Percentiles rank a stretch among this genome's conserved stretches.
Evolutionary conservation across 2,329 filamentous ascomycete genomes (phyloP).

Genomic region (Setomelanomma holmii): DNA sequence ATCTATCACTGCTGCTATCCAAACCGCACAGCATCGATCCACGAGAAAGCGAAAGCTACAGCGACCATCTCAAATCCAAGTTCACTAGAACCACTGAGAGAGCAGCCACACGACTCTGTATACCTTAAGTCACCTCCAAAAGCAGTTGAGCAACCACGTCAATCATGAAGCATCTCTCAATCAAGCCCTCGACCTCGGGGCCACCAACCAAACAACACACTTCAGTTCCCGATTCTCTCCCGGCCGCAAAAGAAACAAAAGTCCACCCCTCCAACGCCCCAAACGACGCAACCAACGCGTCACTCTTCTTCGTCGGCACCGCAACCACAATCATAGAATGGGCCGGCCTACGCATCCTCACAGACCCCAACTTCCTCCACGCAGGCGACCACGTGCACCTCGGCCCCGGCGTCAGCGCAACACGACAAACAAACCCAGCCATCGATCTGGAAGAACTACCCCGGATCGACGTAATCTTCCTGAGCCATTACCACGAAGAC

Average conservation of each 20-base stretch:
- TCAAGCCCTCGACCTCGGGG: slow-evolving; percentile 48
- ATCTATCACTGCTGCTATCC: slow-evolving; percentile 29
- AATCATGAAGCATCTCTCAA: slow-evolving; percentile 50
- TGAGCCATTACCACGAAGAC: slow-evolving; percentile 71
- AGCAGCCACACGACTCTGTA: slow-evolving; percentile 3
- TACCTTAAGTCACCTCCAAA: not conserved
- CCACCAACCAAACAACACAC: slow-evolving; percentile 51
- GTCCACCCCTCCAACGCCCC: slow-evolving; percentile 50
- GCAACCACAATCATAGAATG: slow-evolving; percentile 65
- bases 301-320: slow-evolving; percentile 63
- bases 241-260: slow-evolving; percentile 55
- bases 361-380: slow-evolving; percentile 65
- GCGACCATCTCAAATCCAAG: not conserved
- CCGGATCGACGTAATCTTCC: slow-evolving; percentile 64
- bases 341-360: slow-evolving; percentile 61
- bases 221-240: slow-evolving; percentile 45
- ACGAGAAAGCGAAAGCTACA: slow-evolving; percentile 1
- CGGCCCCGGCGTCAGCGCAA: slow-evolving; percentile 66
- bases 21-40: slow-evolving; percentile 9
- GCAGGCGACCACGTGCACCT: slow-evolving; percentile 71
- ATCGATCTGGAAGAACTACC: slow-evolving; percentile 67
- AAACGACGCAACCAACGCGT: slow-evolving; percentile 50
- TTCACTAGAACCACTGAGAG: not conserved
- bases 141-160: not conserved
- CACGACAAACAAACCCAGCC: slow-evolving; percentile 64